Percentiles rank a stretch among this genome's conserved stretches.
Conservation (phyloP, 768 basidiomycete genomes). For the Pleurotus sapidus region DNA sequence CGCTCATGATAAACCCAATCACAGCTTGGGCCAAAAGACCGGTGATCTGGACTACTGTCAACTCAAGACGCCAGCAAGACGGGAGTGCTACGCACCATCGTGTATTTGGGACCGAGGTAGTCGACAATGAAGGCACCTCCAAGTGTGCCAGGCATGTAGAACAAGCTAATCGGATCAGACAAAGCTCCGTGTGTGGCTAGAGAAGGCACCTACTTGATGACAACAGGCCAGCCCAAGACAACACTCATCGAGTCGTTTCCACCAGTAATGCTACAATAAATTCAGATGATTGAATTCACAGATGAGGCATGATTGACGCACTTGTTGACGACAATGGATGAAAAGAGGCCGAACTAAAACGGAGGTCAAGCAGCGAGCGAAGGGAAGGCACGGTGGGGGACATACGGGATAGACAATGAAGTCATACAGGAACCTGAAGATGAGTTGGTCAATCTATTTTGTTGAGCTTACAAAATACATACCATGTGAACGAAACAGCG, state of each 20-base stretch:
- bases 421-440: slow-evolving; percentile 69
- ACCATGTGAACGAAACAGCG: slow-evolving; percentile 80
- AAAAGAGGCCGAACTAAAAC: slow-evolving; percentile 73
- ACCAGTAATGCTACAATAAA: slow-evolving; percentile 52
- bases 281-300: not conserved
- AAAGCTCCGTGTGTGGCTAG: too few relatives aligned
- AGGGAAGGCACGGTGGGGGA: slow-evolving; percentile 3
- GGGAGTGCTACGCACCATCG: slow-evolving; percentile 49
- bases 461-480: slow-evolving; percentile 13
- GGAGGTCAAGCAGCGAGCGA: slow-evolving; percentile 6
- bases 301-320: slow-evolving; percentile 22
- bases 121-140: slow-evolving; percentile 77
- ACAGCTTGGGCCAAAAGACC: slow-evolving; percentile 68
- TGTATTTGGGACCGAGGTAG: slow-evolving; percentile 69
- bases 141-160: slow-evolving; percentile 51
- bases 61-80: too few relatives aligned
- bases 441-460: not conserved
- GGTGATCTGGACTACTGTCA: slow-evolving; percentile 42
- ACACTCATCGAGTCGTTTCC: slow-evolving; percentile 46
- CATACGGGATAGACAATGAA: slow-evolving; percentile 75
- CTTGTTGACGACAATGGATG: slow-evolving; percentile 71
- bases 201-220: slow-evolving; percentile 63
- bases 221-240: slow-evolving; percentile 81
- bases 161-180: slow-evolving; percentile 20
- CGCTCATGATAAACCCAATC: slow-evolving; percentile 90